A percentile compares a stretch with the other conserved stretches of the same genome.
Evolutionary conservation across 2,329 filamentous ascomycete genomes (phyloP).

Genomic region (Exophiala sp.): DNA sequence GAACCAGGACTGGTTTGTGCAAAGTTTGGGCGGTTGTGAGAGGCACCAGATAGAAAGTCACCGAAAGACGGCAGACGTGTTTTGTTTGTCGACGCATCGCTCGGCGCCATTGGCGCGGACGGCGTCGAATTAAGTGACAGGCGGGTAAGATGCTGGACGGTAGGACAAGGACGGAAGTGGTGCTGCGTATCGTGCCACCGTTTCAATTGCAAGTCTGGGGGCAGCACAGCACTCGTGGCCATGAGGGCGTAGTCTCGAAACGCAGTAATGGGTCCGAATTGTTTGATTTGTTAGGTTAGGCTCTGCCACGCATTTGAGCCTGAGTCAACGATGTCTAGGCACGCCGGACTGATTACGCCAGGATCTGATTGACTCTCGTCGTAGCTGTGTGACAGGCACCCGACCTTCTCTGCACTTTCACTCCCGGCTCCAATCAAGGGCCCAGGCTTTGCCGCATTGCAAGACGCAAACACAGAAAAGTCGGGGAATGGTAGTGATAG

Average conservation of each 20-base stretch:
- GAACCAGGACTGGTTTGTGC: conserved; percentile 1
- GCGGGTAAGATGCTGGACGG: conserved; percentile 2
- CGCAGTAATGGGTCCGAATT: not conserved
- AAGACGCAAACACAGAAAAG: no score
- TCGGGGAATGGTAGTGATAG: no score
- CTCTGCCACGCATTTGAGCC: not conserved
- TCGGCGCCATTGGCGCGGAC: not conserved
- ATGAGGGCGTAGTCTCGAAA: conserved; percentile 5
- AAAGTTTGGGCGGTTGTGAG: conserved; percentile 11
- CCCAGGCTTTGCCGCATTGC: no score
- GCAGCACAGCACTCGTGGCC: conserved; percentile 18
- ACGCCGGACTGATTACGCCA: no score
- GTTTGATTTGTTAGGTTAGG: not conserved
- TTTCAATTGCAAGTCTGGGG: conserved; percentile 10
- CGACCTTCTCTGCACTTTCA: no score
- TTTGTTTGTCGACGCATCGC: conserved; percentile 7
- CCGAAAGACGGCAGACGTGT: conserved; percentile 25
- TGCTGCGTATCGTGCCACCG: conserved; percentile 14
- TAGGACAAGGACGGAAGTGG: conserved; percentile 7
- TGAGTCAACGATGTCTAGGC: not conserved
- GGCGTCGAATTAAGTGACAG: conserved; percentile 10
- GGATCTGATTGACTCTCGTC: not conserved
- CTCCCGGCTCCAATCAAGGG: no score
- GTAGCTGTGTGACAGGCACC: not conserved
- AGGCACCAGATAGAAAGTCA: conserved; percentile 21